A percentile compares a stretch with the other conserved stretches of the same genome.
Evolutionary conservation across 306 rosid genomes (phyloP).

Genomic region (Heteromeles arbutifolia): DNA sequence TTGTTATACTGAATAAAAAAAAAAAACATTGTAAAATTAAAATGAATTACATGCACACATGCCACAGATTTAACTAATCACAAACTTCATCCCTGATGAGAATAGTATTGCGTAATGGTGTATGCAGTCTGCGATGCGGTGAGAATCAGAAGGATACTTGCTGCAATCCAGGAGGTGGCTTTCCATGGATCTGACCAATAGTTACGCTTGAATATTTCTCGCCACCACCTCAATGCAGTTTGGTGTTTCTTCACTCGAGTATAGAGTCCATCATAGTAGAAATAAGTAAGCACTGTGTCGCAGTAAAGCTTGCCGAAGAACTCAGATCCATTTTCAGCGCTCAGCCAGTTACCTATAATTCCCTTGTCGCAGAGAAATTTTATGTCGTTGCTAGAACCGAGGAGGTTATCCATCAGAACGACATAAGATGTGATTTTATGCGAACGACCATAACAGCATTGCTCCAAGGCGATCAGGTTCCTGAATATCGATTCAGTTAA

Average conservation of each 20-base stretch:
- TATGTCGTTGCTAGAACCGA: conserved; percentile 1
- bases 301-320: conserved; percentile 8
- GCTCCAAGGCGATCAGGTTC: conserved; percentile 12
- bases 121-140: conserved; percentile 1
- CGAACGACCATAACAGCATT: conserved; percentile 3
- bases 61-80: no score
- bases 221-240: background rate
- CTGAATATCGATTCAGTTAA: background rate
- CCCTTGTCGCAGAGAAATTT: background rate
- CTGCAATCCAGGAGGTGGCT: background rate
- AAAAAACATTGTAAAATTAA: no score
- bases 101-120: background rate
- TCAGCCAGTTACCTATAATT: background rate
- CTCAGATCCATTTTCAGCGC: background rate
- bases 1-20: no score
- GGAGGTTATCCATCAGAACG: conserved; percentile 8
- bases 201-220: background rate
- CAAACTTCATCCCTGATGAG: background rate
- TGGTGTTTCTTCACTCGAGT: background rate
- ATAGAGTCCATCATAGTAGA: background rate
- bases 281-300: background rate
- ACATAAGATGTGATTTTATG: conserved; percentile 13
- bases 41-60: no score
- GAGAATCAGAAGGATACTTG: background rate
- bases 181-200: conserved; percentile 18